Base-by-base conservation (phyloP, 306 rosid genomes). In the Gastrolobium bilobum region DNA sequence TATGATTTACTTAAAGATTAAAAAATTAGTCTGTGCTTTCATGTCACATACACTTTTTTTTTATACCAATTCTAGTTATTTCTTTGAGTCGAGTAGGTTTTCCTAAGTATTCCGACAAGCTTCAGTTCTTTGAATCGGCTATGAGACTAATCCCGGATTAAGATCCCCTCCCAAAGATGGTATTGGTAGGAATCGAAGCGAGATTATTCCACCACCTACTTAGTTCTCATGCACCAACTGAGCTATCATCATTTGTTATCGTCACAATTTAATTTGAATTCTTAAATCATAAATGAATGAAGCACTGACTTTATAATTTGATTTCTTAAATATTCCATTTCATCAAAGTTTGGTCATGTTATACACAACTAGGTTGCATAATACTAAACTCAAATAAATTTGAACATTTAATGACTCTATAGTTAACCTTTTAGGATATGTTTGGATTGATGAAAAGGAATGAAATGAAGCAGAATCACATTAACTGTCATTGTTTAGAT, bases 201-300 rank as follows among this genome's bases (percentile, higher is more conserved):
- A 20, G 26, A 20, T 20, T 20, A 20, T 20, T 20, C 26, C 26
- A 20, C 26, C 26, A 20, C 26, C 26, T 20, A 20, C 26, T 20
- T 20, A 20, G 26, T 20, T 20, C 0, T 1, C 26, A 20, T 20
- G 26, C 26, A 20, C 26, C 26, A 20, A 20, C 26, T 20, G 26
- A 20, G 1, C 26, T 20, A 20, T 20, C 26, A 20, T 20, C 26
- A 20, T 20, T 20, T 40, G 8, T 31, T 39, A 60, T 7, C 8
- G 34, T 26, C 15, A 38, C 40, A 20, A 38, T 47, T 34, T 15
- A 38, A 31, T 40, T 72, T 52, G 11, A 20, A 20, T 20, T 61
- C 47, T 42, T 47, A n/a, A 46, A 56, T 46, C 10, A 57, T 9
- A 65, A 11, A 14, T 52, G 48, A 75, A 75, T 46, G 47, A 13